Base-by-base conservation (phyloP, 306 rosid genomes). In the Vigna nakashimae region DNA sequence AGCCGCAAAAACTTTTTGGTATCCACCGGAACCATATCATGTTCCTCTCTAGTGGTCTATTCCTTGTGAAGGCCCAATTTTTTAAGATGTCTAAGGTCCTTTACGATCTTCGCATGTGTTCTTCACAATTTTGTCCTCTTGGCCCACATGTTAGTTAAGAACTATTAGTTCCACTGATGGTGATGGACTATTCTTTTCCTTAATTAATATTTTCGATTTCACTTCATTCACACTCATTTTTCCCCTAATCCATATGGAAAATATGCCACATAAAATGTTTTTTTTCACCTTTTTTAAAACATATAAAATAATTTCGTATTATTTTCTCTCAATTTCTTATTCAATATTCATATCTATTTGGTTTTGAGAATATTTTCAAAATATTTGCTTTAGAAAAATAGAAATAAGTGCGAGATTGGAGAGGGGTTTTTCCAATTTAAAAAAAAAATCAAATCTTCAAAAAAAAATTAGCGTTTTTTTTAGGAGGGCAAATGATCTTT, bases 11-110 rank as follows among this genome's bases (percentile, higher is more conserved):
- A 3, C 2, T 26, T 26, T 26, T 26, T 60, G 20, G 13, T 49
- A 42, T 57, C 67, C 77, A 22, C 36, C 70, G 20, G 17, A 16
- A 56, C 17, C 28, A 48, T 62, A 18, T 24, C 12, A 43, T 57
- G 22, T 60, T 49, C 40, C 43, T 48, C 65, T 48, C 50, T 10
- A 7, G 16, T 45, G 16, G 72, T 62, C 28, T 18, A 18, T 57
- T 74, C 14, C 43, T 9, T 48, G 65, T 58, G 71, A 68, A 74
- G 72, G 76, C 65, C 80, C 75, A 45, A 12, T 26, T 57, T 65
- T 28, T 66, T 22, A 45, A 66, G 18, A 65, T 55, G 46, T 18
- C 16, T 28, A 10, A 5, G 66, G 17, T 40, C 65, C 65, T 71
- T 38, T 79, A 30, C 6, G 2, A 71, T 40, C 56, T 79, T 79